A percentile compares a stretch with the other conserved stretches of the same genome.
These are phyloP conservation scores for Xylaria arbuscula DNA, from an alignment of 2,329 filamentous ascomycete species.

Conservation along the genomic window DNA sequence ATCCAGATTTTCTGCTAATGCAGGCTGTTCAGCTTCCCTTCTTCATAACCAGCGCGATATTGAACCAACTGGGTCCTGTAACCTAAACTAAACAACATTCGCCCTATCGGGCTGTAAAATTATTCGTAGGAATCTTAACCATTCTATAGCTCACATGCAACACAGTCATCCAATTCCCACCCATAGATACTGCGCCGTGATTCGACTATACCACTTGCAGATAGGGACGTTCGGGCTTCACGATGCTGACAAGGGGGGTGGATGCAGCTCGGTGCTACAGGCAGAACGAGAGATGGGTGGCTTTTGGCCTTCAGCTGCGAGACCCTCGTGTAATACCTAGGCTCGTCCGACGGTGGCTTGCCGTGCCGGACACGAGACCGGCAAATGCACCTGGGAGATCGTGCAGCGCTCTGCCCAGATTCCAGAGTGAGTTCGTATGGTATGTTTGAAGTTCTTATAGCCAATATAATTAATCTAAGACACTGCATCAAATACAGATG, in stretches of 20 bases:
- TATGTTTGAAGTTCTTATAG: conserved; percentile 9
- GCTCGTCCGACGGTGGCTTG: not conserved
- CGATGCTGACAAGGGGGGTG: not conserved
- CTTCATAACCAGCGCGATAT: not conserved
- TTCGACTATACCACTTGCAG: not conserved
- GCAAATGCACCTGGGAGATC: not conserved
- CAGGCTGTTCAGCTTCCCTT: conserved; percentile 8
- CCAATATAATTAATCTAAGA: conserved; percentile 12
- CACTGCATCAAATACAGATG: conserved; percentile 3
- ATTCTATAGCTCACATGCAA: not conserved
- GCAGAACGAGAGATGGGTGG: not conserved
- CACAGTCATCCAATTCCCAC: not conserved
- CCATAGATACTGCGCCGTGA: too few species aligned
- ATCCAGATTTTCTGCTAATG: not conserved
- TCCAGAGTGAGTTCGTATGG: not conserved
- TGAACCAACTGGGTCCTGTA: not conserved
- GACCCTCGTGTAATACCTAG: not conserved
- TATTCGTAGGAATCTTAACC: not conserved
- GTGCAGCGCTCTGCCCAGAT: not conserved
- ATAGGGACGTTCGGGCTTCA: not conserved
- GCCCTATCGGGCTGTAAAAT: not conserved
- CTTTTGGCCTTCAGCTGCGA: conserved; percentile 10
- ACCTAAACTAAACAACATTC: not conserved
- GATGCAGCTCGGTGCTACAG: not conserved
- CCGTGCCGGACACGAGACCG: conserved; percentile 11